These are phyloP conservation scores for Aureobasidium mangrovei DNA, from an alignment of 2,329 filamentous ascomycete species.

Conservation along the genomic window DNA sequence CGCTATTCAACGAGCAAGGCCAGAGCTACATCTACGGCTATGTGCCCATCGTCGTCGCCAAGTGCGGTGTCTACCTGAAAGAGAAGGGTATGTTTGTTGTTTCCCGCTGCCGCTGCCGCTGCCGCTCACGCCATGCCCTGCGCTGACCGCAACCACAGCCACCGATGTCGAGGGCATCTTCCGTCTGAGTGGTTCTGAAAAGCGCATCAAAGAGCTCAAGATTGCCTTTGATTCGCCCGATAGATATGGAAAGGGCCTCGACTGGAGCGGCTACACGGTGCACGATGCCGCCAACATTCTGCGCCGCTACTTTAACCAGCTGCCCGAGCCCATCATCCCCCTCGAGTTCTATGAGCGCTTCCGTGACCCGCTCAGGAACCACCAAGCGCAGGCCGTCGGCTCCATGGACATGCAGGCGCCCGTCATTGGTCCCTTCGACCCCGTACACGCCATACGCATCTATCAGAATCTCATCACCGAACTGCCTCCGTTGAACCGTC, in stretches of 20 bases:
- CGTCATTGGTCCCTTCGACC: slow-evolving; percentile 64
- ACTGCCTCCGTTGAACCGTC: slow-evolving; percentile 83
- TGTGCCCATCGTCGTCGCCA: slow-evolving; percentile 95
- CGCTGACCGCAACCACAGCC: slow-evolving; percentile 44
- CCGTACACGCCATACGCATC: slow-evolving; percentile 63
- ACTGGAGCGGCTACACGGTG: slow-evolving; percentile 96
- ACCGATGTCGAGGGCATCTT: slow-evolving; percentile 96
- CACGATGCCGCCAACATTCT: slow-evolving; percentile 97
- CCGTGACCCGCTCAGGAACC: slow-evolving; percentile 64
- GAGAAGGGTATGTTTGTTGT: slow-evolving; percentile 65
- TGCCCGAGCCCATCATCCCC: slow-evolving; percentile 94
- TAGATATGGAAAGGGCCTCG: slow-evolving; percentile 88
- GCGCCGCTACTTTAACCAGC: slow-evolving; percentile 86
- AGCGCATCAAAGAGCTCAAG: slow-evolving; percentile 95
- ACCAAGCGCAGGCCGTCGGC: slow-evolving; percentile 62
- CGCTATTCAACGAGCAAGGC: slow-evolving; percentile 82
- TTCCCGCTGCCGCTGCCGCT: neutral
- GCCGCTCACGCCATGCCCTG: neutral
- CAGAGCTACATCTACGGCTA: slow-evolving; percentile 98
- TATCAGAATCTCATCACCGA: slow-evolving; percentile 92
- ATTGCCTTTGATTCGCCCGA: slow-evolving; percentile 88
- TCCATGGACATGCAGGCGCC: slow-evolving; percentile 57
- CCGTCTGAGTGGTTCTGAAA: slow-evolving; percentile 88
- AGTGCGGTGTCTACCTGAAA: slow-evolving; percentile 94
- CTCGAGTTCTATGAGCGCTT: slow-evolving; percentile 89